phyloP scores from a whole-genome alignment of 2,329 filamentous ascomycete species.

The Cercospora sp. region DNA sequence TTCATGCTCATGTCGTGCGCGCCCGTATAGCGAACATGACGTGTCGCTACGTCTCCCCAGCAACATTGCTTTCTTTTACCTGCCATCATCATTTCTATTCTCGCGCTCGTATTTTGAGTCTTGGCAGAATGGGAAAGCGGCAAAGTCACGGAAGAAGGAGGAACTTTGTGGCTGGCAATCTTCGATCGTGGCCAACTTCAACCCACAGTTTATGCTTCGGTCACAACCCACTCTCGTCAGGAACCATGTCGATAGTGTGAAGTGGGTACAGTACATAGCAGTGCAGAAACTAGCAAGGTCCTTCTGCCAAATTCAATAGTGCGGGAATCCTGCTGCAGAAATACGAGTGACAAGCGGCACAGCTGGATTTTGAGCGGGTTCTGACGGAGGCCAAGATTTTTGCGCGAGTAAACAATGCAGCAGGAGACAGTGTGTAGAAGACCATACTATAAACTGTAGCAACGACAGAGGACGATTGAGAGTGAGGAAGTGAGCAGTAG shows the following conservation, averaged over 20 bases:
- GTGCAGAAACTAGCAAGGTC: not conserved
- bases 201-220: not conserved
- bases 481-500: not conserved
- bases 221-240: not conserved
- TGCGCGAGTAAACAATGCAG: not conserved
- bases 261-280: not conserved
- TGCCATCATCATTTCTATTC: not conserved
- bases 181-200: not conserved
- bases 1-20: not conserved
- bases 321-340: not conserved
- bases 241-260: not conserved
- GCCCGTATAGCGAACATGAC: not conserved
- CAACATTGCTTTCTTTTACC: not conserved
- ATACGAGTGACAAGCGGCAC: not conserved
- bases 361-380: not conserved
- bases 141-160: not conserved
- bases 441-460: not conserved
- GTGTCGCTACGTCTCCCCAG: not conserved
- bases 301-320: not conserved
- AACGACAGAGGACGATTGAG: not conserved
- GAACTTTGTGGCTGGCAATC: not conserved
- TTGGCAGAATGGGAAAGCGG: not conserved
- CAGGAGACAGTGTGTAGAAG: no score
- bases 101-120: not conserved
- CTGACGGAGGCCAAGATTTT: not conserved